phyloP scores from a whole-genome alignment of 1,139 yeast genomes.

The Yamadazyma conglobata region DNA sequence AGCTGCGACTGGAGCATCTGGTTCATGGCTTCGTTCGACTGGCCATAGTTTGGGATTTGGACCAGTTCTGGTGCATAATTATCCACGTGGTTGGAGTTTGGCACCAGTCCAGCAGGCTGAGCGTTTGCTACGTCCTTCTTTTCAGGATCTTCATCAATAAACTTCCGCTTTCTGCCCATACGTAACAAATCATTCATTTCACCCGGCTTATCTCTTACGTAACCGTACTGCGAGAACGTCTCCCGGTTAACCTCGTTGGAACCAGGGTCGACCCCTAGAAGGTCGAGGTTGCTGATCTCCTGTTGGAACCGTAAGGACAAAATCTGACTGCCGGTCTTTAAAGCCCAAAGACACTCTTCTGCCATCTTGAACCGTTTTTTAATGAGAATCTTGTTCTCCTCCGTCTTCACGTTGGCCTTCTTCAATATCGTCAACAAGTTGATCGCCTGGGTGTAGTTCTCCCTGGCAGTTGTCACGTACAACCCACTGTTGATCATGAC shows the following conservation, averaged over 20 bases:
- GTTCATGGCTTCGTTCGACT: too few species aligned
- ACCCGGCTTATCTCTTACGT: constrained; percentile 8
- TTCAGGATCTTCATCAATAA: neutral
- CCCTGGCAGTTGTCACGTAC: constrained; percentile 22
- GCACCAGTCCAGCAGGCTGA: neutral
- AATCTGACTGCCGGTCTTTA: constrained; percentile 54
- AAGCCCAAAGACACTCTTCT: constrained; percentile 61
- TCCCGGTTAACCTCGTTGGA: constrained; percentile 51
- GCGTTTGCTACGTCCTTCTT: neutral
- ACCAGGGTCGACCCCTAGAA: constrained; percentile 56
- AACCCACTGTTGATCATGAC: constrained; percentile 46
- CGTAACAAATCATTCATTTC: constrained; percentile 18
- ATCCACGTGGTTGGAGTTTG: too few species aligned
- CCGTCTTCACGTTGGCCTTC: constrained; percentile 30
- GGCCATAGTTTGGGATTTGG: too few species aligned
- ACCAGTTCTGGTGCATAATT: too few species aligned
- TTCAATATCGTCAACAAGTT: constrained; percentile 25
- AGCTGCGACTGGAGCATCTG: too few species aligned
- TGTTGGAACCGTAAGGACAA: constrained; percentile 45
- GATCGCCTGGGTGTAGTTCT: constrained; percentile 25
- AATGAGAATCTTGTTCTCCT: constrained; percentile 30
- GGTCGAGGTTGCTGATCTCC: constrained; percentile 32
- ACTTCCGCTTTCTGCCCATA: constrained; percentile 8
- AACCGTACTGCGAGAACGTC: constrained; percentile 46
- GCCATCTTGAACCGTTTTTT: constrained; percentile 55